Evolutionary conservation across 202 grass and related monocot species (phyloP), one percentile per base, ranked within the genome.

Genomic region (Setaria viridis): DNA sequence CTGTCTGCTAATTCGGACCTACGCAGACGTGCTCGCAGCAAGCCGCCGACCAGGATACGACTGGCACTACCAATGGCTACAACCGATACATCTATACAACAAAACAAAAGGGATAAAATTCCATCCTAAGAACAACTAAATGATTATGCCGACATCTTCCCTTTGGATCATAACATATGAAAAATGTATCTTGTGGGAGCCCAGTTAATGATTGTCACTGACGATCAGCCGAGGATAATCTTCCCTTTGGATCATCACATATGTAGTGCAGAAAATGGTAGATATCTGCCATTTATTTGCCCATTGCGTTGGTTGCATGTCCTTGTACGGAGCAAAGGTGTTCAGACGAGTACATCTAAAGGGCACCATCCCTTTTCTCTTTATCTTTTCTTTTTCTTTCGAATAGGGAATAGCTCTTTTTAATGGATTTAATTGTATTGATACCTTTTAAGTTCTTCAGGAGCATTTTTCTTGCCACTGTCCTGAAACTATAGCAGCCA

Each of bases 1-100:
- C 29, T 47, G 5, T 57, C 49, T 74, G 33, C 56, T 66, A 88
- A 47, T 60, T 75, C 74, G 62, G 70, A 47, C 63, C 85, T 81
- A 58, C 39, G 14, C 70, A 19, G 74, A 59, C 20, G 39, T 81
- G 59, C 49, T 80, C 33, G 51, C 20, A 17, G 62, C 42, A 41
- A 64, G 62, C 70, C n/a, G 20, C 62, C 70, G 13, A 77, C 59
- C 19, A 62, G 72, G 68, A 69, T 17, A 76, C 39, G 50, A 59
- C 49, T 59, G 70, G 62, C 64, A 37, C 58, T 42, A 47, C 2
- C 55, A 15, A 80, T 35, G 58, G 45, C 47, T 56, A 15, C 2
- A 14, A 8, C 16, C 30, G 42, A 62, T 58, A 60, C 4, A 62
- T 21, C 25, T 59, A 25, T 25, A 15, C 32, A 51, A 35, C 10